Conservation (phyloP, 345 rosid genomes). For the Sapria himalayana region DNA sequence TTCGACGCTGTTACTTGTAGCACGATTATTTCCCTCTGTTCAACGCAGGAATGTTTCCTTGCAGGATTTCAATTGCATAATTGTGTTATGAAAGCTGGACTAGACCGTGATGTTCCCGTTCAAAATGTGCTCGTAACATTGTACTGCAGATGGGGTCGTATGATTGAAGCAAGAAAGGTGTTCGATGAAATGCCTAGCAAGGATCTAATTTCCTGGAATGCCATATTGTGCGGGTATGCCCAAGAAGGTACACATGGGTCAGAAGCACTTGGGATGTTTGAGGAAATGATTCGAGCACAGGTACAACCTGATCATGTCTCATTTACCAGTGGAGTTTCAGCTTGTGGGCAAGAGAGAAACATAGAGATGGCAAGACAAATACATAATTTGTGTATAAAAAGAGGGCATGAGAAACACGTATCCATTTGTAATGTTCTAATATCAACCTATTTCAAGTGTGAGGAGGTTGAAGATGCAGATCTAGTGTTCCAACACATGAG, state of each 20-base stretch:
- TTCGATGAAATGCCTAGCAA: constrained; percentile 42
- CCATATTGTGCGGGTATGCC: constrained; percentile 60
- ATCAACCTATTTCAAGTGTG: constrained; percentile 51
- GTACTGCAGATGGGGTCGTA: constrained; percentile 38
- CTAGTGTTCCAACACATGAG: constrained; percentile 33
- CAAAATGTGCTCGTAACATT: constrained; percentile 58
- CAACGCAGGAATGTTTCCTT: constrained; percentile 25
- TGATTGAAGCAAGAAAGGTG: constrained; percentile 33
- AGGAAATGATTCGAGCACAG: constrained; percentile 39
- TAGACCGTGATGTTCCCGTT: constrained; percentile 39
- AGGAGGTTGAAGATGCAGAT: constrained; percentile 28
- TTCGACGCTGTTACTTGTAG: constrained; percentile 46
- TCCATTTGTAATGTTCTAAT: constrained; percentile 56
- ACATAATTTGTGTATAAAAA: constrained; percentile 52
- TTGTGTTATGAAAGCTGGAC: constrained; percentile 23
- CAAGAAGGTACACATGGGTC: constrained; percentile 33
- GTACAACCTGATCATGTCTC: constrained; percentile 67
- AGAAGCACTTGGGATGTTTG: constrained; percentile 35
- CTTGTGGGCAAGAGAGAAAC: constrained; percentile 51
- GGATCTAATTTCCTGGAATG: constrained; percentile 79
- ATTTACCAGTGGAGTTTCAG: constrained; percentile 49
- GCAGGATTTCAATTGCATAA: constrained; percentile 64
- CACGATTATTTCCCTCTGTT: constrained; percentile 38
- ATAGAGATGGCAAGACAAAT: constrained; percentile 51
- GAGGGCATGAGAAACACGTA: constrained; percentile 35